These are phyloP conservation scores for Tricholoma furcatifolium DNA, from an alignment of 768 basidiomycete genomes.

Conservation along the genomic window DNA sequence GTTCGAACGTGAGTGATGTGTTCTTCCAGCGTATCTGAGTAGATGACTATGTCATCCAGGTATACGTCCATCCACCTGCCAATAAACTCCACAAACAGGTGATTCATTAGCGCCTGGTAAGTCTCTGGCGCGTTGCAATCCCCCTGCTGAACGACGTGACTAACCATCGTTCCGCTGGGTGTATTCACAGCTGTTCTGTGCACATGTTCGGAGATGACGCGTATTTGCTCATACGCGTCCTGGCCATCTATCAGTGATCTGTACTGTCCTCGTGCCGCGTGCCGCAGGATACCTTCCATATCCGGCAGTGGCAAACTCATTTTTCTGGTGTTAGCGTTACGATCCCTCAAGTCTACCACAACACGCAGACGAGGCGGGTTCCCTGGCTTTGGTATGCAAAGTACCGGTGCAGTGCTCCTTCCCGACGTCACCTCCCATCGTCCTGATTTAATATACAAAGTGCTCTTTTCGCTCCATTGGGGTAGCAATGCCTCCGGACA, in stretches of 20 bases:
- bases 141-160: no score
- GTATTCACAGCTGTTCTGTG: conserved; percentile 6
- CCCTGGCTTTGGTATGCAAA: conserved; percentile 8
- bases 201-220: conserved; percentile 8
- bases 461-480: conserved; percentile 29
- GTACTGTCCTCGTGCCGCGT: background rate
- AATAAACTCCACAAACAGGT: no score
- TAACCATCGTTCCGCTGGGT: conserved; percentile 15
- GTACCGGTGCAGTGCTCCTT: conserved; percentile 34
- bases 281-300: no score
- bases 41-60: no score
- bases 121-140: no score
- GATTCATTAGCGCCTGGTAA: no score
- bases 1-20: conserved; percentile 8
- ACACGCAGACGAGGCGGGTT: background rate
- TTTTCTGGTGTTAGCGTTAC: no score
- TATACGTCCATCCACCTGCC: no score
- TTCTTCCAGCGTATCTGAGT: conserved; percentile 9
- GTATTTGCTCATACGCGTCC: conserved; percentile 11
- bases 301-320: no score
- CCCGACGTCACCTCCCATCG: conserved; percentile 27
- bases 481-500: conserved; percentile 31
- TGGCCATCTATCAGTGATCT: conserved; percentile 5
- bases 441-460: conserved; percentile 28
- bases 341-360: no score